A percentile compares a stretch with the other conserved stretches of the same genome.
Evolutionary conservation across 495 filamentous ascomycete genomes (phyloP).

Genomic region (Parachaetomium inaequale): DNA sequence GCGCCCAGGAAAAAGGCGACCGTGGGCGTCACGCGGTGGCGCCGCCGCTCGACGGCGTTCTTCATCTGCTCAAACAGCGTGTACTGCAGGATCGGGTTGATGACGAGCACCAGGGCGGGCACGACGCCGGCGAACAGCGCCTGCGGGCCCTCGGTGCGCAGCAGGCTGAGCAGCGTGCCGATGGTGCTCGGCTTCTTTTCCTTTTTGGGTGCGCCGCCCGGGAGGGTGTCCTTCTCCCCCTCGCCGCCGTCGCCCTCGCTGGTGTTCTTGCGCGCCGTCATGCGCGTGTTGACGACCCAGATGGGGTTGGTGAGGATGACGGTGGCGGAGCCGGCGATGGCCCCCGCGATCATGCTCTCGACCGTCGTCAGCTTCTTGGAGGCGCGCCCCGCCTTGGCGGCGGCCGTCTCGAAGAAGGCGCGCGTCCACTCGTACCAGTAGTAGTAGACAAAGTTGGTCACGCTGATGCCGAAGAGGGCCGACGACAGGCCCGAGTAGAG

Average conservation of each 20-base stretch:
- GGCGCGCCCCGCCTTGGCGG: conserved; percentile 66
- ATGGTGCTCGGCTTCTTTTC: conserved; percentile 62
- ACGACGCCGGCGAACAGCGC: conserved; percentile 90
- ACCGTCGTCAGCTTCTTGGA: conserved; percentile 81
- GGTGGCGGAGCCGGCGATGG: conserved; percentile 90
- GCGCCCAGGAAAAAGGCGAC: conserved; percentile 90
- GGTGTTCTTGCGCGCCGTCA: conserved; percentile 76
- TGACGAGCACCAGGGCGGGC: conserved; percentile 86
- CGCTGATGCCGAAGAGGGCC: conserved; percentile 92
- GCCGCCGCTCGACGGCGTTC: conserved; percentile 50
- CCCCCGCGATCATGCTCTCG: conserved; percentile 90
- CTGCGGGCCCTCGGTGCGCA: conserved; percentile 73
- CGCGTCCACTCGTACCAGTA: conserved; percentile 99
- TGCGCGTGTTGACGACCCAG: conserved; percentile 97
- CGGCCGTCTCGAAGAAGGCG: conserved; percentile 79
- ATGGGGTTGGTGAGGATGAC: conserved; percentile 96
- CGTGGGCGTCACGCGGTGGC: conserved; percentile 68
- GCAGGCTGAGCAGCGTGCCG: conserved; percentile 68
- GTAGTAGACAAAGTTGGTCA: conserved; percentile 99
- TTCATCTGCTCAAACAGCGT: conserved; percentile 98
- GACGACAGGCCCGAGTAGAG: conserved; percentile 88
- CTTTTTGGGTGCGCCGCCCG: conserved; percentile 28
- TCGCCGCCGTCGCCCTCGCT: conserved; percentile 32
- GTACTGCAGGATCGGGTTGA: conserved; percentile 98
- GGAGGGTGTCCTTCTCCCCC: conserved; percentile 4